Evolutionary conservation across 805 yeast species (phyloP).

Genomic region (Kurtzmaniella cleridarum): DNA sequence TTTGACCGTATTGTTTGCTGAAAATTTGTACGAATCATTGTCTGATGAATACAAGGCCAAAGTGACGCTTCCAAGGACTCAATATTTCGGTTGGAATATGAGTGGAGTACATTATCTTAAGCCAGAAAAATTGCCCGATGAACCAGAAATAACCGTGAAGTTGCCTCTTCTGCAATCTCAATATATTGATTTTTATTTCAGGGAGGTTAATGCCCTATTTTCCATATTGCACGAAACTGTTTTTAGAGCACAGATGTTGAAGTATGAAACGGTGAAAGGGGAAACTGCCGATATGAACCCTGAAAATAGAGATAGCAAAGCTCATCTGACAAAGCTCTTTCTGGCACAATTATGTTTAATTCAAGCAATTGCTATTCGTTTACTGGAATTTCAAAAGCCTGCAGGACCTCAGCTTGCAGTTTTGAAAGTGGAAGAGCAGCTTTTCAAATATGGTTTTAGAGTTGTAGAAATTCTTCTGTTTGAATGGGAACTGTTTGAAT

Average conservation of each 20-base stretch:
- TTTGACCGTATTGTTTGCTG: slow-evolving; percentile 36
- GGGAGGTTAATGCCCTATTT: slow-evolving; percentile 47
- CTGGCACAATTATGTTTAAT: slow-evolving; percentile 46
- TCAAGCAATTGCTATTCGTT: slow-evolving; percentile 47
- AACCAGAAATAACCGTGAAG: slow-evolving; percentile 17
- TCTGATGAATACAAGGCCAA: slow-evolving; percentile 25
- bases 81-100: slow-evolving; percentile 63
- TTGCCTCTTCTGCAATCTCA: slow-evolving; percentile 6
- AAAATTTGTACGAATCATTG: slow-evolving; percentile 25
- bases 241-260: slow-evolving; percentile 44
- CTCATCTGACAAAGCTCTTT: slow-evolving; percentile 41
- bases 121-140: slow-evolving; percentile 27
- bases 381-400: slow-evolving; percentile 34
- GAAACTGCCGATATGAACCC: neutral
- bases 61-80: slow-evolving; percentile 48
- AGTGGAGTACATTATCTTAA: slow-evolving; percentile 48
- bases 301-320: slow-evolving; percentile 5
- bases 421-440: slow-evolving; percentile 25
- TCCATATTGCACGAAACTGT: slow-evolving; percentile 50
- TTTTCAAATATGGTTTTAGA: slow-evolving; percentile 29
- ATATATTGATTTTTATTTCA: slow-evolving; percentile 38
- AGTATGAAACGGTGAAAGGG: slow-evolving; percentile 18
- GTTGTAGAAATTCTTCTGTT: slow-evolving; percentile 28
- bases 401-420: slow-evolving; percentile 23
- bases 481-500: slow-evolving; percentile 40